A percentile compares a stretch with the other conserved stretches of the same genome.
Evolutionary conservation across 148 eudicot genomes (phyloP).

Genomic region (Euryodendron excelsum): DNA sequence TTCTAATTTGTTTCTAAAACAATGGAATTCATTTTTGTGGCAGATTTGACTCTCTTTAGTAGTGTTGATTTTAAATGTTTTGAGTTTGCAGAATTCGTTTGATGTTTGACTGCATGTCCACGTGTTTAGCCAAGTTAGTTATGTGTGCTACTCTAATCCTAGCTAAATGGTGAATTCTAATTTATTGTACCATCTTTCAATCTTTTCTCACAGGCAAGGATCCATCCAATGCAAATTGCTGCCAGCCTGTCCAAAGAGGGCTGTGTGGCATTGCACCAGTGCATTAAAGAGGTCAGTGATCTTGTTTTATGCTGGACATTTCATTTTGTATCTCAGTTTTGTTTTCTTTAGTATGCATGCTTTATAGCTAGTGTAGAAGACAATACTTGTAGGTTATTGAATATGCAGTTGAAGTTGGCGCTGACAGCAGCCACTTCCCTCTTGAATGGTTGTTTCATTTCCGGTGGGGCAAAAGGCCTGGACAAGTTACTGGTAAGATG

Average conservation of each 20-base stretch:
- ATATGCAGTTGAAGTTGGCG: conserved; percentile 79
- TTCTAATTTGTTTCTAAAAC: neutral
- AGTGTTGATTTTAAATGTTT: neutral
- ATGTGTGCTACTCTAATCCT: neutral
- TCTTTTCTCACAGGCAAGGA: conserved; percentile 59
- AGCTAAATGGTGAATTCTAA: neutral
- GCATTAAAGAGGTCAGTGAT: conserved; percentile 72
- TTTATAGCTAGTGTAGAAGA: conserved; percentile 35
- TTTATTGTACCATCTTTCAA: neutral
- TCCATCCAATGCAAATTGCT: conserved; percentile 71
- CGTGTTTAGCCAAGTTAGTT: neutral
- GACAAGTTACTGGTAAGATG: conserved; percentile 74
- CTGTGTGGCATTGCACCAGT: conserved; percentile 56
- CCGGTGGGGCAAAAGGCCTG: conserved; percentile 96
- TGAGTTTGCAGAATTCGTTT: neutral
- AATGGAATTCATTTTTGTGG: neutral
- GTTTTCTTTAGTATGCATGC: conserved; percentile 6
- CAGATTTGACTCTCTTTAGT: neutral
- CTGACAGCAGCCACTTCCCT: conserved; percentile 76
- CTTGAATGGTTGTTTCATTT: conserved; percentile 85
- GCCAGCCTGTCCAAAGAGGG: conserved; percentile 66
- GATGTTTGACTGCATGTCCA: neutral
- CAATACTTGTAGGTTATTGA: conserved; percentile 68
- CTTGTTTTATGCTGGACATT: neutral
- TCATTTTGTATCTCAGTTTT: conserved; percentile 9